Base-by-base conservation (phyloP, 495 filamentous ascomycete genomes). In the Cercophora sp. region DNA sequence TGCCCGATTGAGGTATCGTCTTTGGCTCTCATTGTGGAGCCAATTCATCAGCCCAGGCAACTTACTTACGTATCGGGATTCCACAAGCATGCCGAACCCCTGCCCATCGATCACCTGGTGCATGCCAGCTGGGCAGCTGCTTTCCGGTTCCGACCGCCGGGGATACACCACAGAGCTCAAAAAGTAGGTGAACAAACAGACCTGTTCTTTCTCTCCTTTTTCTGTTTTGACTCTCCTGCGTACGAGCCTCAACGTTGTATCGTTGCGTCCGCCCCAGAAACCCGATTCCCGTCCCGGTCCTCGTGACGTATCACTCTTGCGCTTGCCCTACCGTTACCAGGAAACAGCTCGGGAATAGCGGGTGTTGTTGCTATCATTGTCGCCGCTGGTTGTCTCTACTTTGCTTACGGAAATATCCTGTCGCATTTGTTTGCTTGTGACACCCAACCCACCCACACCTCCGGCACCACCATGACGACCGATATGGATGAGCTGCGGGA, bases 401-500 rank as follows among this genome's bases (percentile, higher is more conserved):
- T 43, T 43, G 40, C n/a, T 6, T 22, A 9, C n/a, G 22, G 19
- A 4, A 43, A 10, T 4, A 43, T 13, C 19, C 20, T 5, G 8
- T 23, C n/a, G 16, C 5, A 24, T 23, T 43, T 11, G 22, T 24
- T 22, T 24, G 20, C 40, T 26, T 15, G 15, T 5, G 19, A 29
- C 11, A 16, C 15, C 24, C n/a, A n/a, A n/a, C n/a, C n/a, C n/a
- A n/a, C n/a, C n/a, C n/a, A n/a, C n/a, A n/a, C n/a, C n/a, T n/a
- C 25, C 42, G 16, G 10, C 5, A 16, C 24, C 43, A 48, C 45
- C 43, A 57, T 56, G 53, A 32, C 57, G 45, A 51, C 59, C 48
- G 58, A 54, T 23, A 68, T 81, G 52, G 70, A 68, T n/a, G 74
- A 80, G 55, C 74, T 86, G 45, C 70, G 82, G 35, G 57, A 69